A percentile compares a stretch with the other conserved stretches of the same genome.
Evolutionary conservation across 108 stramenopile genomes (phyloP).

Genomic region (Parietichytrium sp.): DNA sequence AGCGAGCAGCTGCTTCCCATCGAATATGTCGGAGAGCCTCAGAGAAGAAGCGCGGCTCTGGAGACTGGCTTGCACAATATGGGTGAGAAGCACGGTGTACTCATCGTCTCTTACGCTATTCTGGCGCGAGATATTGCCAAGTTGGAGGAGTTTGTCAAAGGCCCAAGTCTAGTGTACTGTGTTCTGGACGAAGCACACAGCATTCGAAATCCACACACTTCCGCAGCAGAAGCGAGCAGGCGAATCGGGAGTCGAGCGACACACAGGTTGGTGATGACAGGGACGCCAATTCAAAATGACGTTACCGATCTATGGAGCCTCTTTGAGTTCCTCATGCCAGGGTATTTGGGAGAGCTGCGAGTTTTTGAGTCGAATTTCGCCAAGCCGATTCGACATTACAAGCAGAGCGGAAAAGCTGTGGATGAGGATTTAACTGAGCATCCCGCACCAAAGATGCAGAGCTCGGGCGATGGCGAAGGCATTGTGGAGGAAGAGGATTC

Average conservation of each 20-base stretch:
- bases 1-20: background rate
- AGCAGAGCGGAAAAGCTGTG: slow-evolving; percentile 43
- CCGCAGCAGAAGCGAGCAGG: background rate
- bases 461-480: background rate
- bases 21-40: background rate
- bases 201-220: slow-evolving; percentile 1
- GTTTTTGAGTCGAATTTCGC: slow-evolving; percentile 51
- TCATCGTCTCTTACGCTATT: background rate
- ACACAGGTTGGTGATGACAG: slow-evolving; percentile 29
- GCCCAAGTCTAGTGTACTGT: background rate
- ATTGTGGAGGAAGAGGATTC: too few relatives aligned
- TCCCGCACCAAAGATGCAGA: background rate
- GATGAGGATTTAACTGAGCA: slow-evolving; percentile 61
- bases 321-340: slow-evolving; percentile 74
- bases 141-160: background rate
- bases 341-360: slow-evolving; percentile 44
- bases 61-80: background rate
- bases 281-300: slow-evolving; percentile 74
- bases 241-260: background rate
- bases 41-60: background rate
- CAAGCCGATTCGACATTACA: background rate
- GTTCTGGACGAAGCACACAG: slow-evolving; percentile 36
- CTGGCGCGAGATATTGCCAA: background rate
- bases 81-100: background rate
- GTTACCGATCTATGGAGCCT: slow-evolving; percentile 78